Evolutionary conservation across 73 alveolate species (phyloP).

Genomic region (Tetrahymena borealis): DNA sequence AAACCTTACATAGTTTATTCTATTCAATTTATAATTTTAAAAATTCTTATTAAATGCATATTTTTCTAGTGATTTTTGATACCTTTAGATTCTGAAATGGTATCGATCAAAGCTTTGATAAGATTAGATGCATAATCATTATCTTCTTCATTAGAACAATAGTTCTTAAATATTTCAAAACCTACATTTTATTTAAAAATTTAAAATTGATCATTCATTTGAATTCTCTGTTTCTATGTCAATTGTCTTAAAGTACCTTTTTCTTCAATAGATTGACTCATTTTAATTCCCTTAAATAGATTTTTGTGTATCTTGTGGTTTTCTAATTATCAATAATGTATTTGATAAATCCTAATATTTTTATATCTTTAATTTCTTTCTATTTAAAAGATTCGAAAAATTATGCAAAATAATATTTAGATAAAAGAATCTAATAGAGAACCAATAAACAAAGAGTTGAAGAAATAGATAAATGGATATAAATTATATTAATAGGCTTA

Average conservation of each 20-base stretch:
- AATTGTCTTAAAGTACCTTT: no score
- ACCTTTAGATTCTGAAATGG: not conserved
- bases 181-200: not conserved
- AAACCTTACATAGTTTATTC: constrained; percentile 51
- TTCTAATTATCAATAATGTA: no score
- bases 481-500: not conserved
- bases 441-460: not conserved
- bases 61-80: not conserved
- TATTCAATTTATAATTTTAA: not conserved
- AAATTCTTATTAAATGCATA: not conserved
- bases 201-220: no score
- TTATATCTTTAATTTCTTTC: not conserved
- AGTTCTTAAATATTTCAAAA: not conserved
- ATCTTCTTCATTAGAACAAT: not conserved
- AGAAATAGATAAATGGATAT: not conserved
- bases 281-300: not conserved
- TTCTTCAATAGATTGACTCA: not conserved
- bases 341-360: not conserved
- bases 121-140: constrained; percentile 1
- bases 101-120: not conserved
- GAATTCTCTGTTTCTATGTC: no score
- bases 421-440: no score
- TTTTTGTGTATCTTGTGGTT: not conserved
- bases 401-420: no score
- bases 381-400: not conserved